Conservation (phyloP, 2,329 filamentous ascomycete genomes). For the Botrytis paeoniae region DNA sequence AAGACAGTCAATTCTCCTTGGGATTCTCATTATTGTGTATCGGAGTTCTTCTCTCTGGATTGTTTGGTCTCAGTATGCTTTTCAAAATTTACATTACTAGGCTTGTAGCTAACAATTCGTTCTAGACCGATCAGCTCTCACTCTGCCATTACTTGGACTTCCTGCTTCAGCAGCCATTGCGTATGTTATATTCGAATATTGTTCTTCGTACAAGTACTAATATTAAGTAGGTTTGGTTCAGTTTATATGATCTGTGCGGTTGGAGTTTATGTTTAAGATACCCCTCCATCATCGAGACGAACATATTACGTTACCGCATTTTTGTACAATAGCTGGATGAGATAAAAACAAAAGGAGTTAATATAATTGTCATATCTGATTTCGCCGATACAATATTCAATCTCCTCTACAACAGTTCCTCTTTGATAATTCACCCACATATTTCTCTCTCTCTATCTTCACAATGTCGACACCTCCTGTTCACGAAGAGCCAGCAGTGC, state of each 20-base stretch:
- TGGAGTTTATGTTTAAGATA: slow-evolving; percentile 83
- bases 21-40: slow-evolving; percentile 72
- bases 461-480: slow-evolving; percentile 34
- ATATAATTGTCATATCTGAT: slow-evolving; percentile 23
- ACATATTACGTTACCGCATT: slow-evolving; percentile 30
- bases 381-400: slow-evolving; percentile 17
- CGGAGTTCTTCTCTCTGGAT: slow-evolving; percentile 69
- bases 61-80: slow-evolving; percentile 80
- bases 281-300: slow-evolving; percentile 23
- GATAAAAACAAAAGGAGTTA: slow-evolving; percentile 34
- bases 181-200: slow-evolving; percentile 54
- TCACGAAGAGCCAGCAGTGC: slow-evolving; percentile 38
- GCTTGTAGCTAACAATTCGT: slow-evolving; percentile 23
- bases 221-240: slow-evolving; percentile 69
- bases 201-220: slow-evolving; percentile 22
- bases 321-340: slow-evolving; percentile 37
- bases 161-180: slow-evolving; percentile 87
- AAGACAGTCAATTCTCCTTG: slow-evolving; percentile 79
- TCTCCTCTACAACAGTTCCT: slow-evolving; percentile 3
- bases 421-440: not conserved
- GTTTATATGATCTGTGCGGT: slow-evolving; percentile 99
- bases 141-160: slow-evolving; percentile 72
- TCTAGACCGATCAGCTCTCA: slow-evolving; percentile 76
- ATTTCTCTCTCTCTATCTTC: not conserved
- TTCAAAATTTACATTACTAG: not conserved